phyloP scores from a whole-genome alignment of 2,329 filamentous ascomycete species.

The Orbilia quercus region DNA sequence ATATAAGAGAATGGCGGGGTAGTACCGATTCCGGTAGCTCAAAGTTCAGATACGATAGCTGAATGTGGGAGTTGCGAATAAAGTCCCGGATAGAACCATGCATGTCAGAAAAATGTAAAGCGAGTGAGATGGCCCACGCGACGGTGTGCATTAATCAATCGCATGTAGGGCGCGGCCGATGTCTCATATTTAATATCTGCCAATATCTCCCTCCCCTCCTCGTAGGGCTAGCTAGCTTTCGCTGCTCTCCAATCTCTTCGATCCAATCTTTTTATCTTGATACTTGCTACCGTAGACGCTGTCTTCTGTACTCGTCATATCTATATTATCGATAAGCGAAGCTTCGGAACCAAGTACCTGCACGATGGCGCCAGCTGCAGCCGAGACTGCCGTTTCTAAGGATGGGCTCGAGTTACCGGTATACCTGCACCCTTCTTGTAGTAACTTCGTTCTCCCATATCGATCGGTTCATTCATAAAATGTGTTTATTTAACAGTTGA shows the following conservation, averaged over 20 bases:
- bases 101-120: too few species aligned
- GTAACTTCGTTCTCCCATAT: neutral
- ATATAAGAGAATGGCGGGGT: too few species aligned
- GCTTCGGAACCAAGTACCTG: neutral
- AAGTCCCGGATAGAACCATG: conserved; percentile 12
- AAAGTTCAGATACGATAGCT: neutral
- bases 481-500: conserved; percentile 69
- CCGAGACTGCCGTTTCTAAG: conserved; percentile 63
- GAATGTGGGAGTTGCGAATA: conserved; percentile 40
- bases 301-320: too few species aligned
- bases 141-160: neutral
- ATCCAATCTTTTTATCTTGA: too few species aligned
- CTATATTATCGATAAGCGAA: too few species aligned
- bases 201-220: conserved; percentile 5
- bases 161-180: neutral
- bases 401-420: conserved; percentile 62
- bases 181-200: conserved; percentile 10
- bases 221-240: conserved; percentile 14
- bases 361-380: conserved; percentile 24
- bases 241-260: neutral
- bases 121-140: conserved; percentile 13
- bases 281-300: too few species aligned
- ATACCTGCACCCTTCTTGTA: neutral
- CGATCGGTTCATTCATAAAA: neutral
- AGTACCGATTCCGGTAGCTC: conserved; percentile 32